phyloP scores from a whole-genome alignment of 169 alveolate genomes.

The Eimeria maxima region DNA sequence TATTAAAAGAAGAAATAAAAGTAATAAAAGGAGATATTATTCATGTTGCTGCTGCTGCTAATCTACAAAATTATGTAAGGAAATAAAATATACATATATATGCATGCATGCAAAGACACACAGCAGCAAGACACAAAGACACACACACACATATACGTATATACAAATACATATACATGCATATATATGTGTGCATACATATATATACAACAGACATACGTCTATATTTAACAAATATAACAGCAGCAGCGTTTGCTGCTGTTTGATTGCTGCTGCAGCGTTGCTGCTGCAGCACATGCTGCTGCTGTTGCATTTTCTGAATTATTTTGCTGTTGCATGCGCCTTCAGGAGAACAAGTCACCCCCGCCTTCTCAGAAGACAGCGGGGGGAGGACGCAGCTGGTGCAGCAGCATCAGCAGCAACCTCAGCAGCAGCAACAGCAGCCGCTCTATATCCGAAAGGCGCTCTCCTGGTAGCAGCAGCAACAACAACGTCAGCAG shows the following conservation, averaged over 20 bases:
- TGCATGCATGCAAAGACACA: too few species aligned
- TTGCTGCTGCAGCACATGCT: not conserved
- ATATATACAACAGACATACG: too few species aligned
- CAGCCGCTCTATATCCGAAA: not conserved
- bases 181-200: too few species aligned
- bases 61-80: slow-evolving; percentile 66
- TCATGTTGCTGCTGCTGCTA: slow-evolving; percentile 28
- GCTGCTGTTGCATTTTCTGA: not conserved
- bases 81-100: not conserved
- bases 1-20: slow-evolving; percentile 43
- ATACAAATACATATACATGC: too few species aligned
- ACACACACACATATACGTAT: too few species aligned
- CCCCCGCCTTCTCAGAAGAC: not conserved
- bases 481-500: not conserved
- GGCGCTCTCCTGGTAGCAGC: not conserved
- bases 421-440: not conserved
- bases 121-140: too few species aligned
- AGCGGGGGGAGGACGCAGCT: too few species aligned
- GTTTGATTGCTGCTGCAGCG: not conserved
- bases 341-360: not conserved
- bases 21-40: slow-evolving; percentile 49
- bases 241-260: too few species aligned
- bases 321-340: not conserved
- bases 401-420: not conserved
- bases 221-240: too few species aligned